A percentile compares a stretch with the other conserved stretches of the same genome.
Evolutionary conservation across 2,329 filamentous ascomycete species (phyloP).

Genomic region (Ascomycota sp.): DNA sequence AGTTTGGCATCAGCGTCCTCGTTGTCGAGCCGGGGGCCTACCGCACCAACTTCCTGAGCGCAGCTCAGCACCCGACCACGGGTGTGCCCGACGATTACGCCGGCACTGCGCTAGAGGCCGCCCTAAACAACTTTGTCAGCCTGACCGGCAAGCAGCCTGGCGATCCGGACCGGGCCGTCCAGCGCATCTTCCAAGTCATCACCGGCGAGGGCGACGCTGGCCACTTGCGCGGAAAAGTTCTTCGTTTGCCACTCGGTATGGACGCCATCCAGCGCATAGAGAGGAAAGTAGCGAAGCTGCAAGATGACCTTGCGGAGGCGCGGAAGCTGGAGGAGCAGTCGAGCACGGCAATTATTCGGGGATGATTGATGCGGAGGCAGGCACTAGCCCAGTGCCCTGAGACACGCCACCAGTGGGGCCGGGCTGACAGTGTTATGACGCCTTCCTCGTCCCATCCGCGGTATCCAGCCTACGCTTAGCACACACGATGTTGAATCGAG

Average conservation of each 20-base stretch:
- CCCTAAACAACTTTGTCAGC: neutral
- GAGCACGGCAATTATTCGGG: neutral
- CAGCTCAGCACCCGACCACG: conserved; percentile 1
- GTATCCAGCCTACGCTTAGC: too few species aligned
- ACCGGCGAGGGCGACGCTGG: conserved; percentile 9
- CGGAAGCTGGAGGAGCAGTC: neutral
- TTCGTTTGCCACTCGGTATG: conserved; percentile 13
- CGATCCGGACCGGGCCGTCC: conserved; percentile 16
- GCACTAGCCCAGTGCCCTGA: too few species aligned
- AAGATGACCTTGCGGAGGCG: neutral
- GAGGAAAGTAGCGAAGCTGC: conserved; percentile 2
- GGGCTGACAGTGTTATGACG: too few species aligned
- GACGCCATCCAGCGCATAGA: conserved; percentile 9
- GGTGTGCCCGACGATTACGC: conserved; percentile 8
- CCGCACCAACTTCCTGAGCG: conserved; percentile 21
- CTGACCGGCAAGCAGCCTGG: conserved; percentile 15
- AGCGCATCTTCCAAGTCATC: conserved; percentile 16
- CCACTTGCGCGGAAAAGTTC: conserved; percentile 9
- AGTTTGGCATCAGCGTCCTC: conserved; percentile 20
- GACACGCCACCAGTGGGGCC: too few species aligned
- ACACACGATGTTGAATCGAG: too few species aligned
- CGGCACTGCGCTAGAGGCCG: conserved; percentile 6
- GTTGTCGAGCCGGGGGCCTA: conserved; percentile 27
- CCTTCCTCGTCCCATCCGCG: too few species aligned
- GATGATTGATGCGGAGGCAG: too few species aligned